phyloP scores from a whole-genome alignment of 1,284 basidiomycete genomes.

The Moniliella sp. region DNA sequence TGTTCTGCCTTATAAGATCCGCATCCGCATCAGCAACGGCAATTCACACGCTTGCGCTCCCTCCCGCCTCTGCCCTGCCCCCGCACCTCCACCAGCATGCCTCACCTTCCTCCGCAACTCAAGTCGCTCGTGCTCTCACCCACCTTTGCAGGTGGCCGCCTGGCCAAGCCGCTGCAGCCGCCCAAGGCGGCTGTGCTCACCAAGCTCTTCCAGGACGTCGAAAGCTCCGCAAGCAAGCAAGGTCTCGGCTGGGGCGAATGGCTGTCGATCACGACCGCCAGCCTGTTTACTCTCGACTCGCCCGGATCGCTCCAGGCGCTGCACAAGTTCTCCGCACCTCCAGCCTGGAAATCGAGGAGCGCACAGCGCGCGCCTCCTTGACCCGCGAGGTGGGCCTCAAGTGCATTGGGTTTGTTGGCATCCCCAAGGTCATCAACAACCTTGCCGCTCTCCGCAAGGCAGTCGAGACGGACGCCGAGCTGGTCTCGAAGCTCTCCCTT shows the following conservation, averaged over 20 bases:
- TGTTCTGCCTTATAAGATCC: no score
- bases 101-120: no score
- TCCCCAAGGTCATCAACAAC: slow-evolving; percentile 44
- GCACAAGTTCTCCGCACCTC: no score
- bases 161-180: slow-evolving; percentile 9
- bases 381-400: slow-evolving; percentile 86
- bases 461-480: slow-evolving; percentile 20
- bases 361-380: slow-evolving; percentile 46
- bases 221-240: slow-evolving; percentile 45
- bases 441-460: slow-evolving; percentile 24
- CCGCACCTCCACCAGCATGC: no score
- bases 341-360: no score
- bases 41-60: no score
- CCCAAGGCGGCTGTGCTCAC: slow-evolving; percentile 39
- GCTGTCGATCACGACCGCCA: slow-evolving; percentile 49
- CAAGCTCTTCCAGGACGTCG: slow-evolving; percentile 43
- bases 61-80: no score
- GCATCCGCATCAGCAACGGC: no score
- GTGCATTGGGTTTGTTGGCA: slow-evolving; percentile 73
- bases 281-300: slow-evolving; percentile 58
- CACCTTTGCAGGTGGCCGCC: no score
- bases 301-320: slow-evolving; percentile 56
- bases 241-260: slow-evolving; percentile 52
- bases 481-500: slow-evolving; percentile 14
- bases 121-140: no score